Evolutionary conservation across 106 monocot genomes (phyloP), one percentile per base, ranked within the genome.

Genomic region (Dendrobium nobile): DNA sequence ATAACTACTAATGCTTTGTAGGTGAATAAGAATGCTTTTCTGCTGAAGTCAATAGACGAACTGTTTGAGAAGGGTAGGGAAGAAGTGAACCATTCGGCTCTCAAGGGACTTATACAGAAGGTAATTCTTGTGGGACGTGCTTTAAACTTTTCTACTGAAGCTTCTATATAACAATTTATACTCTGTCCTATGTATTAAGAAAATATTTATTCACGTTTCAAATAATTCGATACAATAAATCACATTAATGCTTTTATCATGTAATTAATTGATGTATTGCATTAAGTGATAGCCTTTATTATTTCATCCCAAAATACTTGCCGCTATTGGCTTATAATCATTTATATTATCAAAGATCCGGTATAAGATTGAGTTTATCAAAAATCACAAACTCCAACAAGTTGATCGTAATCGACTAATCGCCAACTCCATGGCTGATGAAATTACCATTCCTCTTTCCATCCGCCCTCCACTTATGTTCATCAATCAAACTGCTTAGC

Each of bases 11-110:
- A 3, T 77, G 20, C 54, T 28, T 78, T 94, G 80, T 81, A 98
- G 97, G 95, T 95, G 77, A 90, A 93, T 68, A 95, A 95, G 83
- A 99, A 99, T 84, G 87, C 81, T 22, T 74, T 77, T 41, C 77
- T 99, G 74, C 51, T 95, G 76, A 89, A 87, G 59, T 81, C 87
- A 61, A 88, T 99, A 70, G 88, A 99, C 54, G 95, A 88, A 33
- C 81, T 95, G 67, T 87, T 95, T 78, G 6, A 42, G 28, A 88
- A 89, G 85, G 91, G 88, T 4, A 86, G 82, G 77, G 86, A 86
- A 58, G 85, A 77, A 51, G 86, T 90, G 72, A 80, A 67, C 59
- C 41, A 91, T 85, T 86, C 85, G 4, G 83, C 84, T 80, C 88
- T 95, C 40, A 80, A 82, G 73, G 84, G 58, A 41, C 87, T 99